phyloP scores from a whole-genome alignment of 202 grass and related monocot genomes.

The Cymbopogon flexuosus region DNA sequence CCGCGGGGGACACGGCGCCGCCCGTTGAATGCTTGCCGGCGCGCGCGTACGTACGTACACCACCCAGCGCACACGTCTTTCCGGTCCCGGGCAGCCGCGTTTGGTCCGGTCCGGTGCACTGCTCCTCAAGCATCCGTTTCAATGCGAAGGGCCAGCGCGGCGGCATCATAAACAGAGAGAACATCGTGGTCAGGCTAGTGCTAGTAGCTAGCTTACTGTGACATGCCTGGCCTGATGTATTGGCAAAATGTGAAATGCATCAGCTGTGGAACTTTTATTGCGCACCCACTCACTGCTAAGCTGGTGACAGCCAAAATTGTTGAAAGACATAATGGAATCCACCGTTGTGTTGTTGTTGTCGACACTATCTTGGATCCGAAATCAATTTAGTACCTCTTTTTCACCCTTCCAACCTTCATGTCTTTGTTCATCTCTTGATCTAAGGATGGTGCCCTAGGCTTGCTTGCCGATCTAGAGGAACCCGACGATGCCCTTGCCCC shows the following conservation, averaged over 20 bases:
- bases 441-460: no score
- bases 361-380: no score
- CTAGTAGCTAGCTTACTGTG: neutral
- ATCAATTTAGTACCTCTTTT: no score
- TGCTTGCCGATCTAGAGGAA: no score
- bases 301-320: no score
- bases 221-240: neutral
- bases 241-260: neutral
- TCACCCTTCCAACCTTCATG: no score
- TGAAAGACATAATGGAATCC: no score
- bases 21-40: neutral
- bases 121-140: neutral
- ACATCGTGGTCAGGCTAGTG: neutral
- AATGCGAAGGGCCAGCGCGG: conserved; percentile 1
- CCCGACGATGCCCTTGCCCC: no score
- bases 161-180: neutral
- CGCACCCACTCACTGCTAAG: no score
- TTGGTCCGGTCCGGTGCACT: neutral
- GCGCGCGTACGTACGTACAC: neutral
- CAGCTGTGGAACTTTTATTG: no score
- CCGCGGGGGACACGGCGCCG: conserved; percentile 7
- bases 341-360: no score
- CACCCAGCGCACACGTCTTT: conserved; percentile 1
- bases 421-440: no score
- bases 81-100: neutral